phyloP scores from a whole-genome alignment of 2,329 filamentous ascomycete species.

The Graphilbum ipis-grandicollis region DNA sequence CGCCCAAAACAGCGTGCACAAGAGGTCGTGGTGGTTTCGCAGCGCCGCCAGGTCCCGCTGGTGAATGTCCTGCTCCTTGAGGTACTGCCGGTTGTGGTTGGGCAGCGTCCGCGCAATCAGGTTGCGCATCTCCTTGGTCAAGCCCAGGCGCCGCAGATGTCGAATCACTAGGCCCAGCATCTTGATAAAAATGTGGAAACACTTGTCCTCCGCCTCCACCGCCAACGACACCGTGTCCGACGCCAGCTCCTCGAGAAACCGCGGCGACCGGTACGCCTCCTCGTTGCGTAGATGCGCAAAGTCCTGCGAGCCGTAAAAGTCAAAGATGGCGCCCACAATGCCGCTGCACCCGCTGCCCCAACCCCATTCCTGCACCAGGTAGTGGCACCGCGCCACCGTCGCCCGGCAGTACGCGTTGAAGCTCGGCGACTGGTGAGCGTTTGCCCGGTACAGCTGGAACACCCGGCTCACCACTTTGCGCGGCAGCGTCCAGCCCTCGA shows the following conservation, averaged over 20 bases:
- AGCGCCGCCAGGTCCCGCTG: conserved; percentile 45
- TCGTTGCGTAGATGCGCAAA: conserved; percentile 48
- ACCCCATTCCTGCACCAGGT: conserved; percentile 46
- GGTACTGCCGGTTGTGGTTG: conserved; percentile 47
- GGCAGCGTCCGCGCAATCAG: conserved; percentile 43
- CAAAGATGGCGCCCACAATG: conserved; percentile 44
- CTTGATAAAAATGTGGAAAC: conserved; percentile 53
- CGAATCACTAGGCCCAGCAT: conserved; percentile 40
- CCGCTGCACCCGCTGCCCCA: conserved; percentile 37
- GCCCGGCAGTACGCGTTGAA: conserved; percentile 50
- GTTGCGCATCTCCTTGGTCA: conserved; percentile 41
- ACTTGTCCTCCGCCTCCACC: conserved; percentile 37
- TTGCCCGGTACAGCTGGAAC: conserved; percentile 39
- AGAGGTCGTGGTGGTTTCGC: conserved; percentile 50
- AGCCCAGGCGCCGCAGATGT: conserved; percentile 27
- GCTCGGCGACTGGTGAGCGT: conserved; percentile 35
- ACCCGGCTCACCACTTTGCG: conserved; percentile 38
- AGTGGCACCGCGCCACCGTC: conserved; percentile 41
- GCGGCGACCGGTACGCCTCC: conserved; percentile 41
- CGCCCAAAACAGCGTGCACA: conserved; percentile 50
- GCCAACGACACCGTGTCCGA: conserved; percentile 25
- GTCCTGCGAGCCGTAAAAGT: conserved; percentile 48
- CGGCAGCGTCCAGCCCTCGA: conserved; percentile 44
- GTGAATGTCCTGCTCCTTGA: conserved; percentile 42
- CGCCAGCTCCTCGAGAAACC: conserved; percentile 41